Evolutionary conservation across 352 stramenopile genomes (phyloP), one percentile per base, ranked within the genome.

Genomic region (Peronospora belbahrii): DNA sequence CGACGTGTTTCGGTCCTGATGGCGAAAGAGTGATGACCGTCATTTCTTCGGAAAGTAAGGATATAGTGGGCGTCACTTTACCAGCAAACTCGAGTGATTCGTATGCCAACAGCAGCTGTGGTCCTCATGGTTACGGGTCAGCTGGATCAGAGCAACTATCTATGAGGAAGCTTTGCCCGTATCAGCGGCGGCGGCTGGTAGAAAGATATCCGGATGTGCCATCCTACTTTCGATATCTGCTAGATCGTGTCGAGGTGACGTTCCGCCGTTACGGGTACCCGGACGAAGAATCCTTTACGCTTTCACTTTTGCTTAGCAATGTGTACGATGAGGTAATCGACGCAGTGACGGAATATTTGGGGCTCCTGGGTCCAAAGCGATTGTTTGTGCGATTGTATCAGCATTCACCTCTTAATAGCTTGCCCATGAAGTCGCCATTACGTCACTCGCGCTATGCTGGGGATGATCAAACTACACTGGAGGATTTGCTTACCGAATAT

Each of bases 201-300:
- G 74, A 86, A 41, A 51, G 51, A 24, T 91, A 91, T 63, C 70
- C 80, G 0, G 64, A 85, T 39, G 76, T 88, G 14, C 72, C 62
- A 22, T 77, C 63, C 1, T 94, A 92, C 56, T 92, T 94, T 24
- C 70, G 70, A 43, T 94, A 92, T 38, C 42, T 91, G 36, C 52
- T 94, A 15, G 78, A 94, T 59, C 79, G 80, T 8, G 65, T 90
- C 13, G 83, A 94, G 25, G 62, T 94, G 2, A 59, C 59, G 1
- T 90, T 94, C 31, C 65, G 77, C 10, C 55, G 57, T n/a, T 76
- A 80, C 39, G 62, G 65, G 0, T 48, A 74, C 36, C 48, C 54
- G 6, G 68, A 87, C 0, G 64, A 80, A 27, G 58, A 75, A 5
- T 54, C 73, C 0, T 65, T 89, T 23, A 52, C 59, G 5, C 43